Evolutionary conservation across 345 rosid genomes (phyloP), one percentile per base, ranked within the genome.

Genomic region (Geranium rotundifolium): DNA sequence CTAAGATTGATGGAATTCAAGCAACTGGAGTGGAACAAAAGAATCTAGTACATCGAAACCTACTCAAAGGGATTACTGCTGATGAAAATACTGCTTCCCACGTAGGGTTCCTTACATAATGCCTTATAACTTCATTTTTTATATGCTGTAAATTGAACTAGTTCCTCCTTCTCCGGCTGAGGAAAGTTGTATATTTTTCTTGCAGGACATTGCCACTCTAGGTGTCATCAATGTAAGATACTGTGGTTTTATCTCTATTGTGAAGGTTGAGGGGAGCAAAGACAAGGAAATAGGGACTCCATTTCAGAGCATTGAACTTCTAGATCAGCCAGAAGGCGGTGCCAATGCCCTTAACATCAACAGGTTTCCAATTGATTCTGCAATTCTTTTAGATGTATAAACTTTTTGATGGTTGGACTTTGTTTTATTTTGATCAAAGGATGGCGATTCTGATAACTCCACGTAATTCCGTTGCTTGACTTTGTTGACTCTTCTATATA

Each of bases 311-410:
- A 72, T 82, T 71, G 90, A 82, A 71, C 76, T 71, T 73, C 84
- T 93, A 75, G 89, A 86, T 71, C 97, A 93, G 75, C 95, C 89
- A 67, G 97, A 88, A 77, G 99, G 99, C 19, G 97, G 99, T 66
- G 99, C 97, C 62, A 90, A 83, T 78, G 97, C 99, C 76, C 87
- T 93, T 57, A 93, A 93, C 69, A 81, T 86, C 59, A 93, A 88
- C 90, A 92, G 97, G 97, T 92, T 60, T 71, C 3, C n/a, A 60
- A 34, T 34, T 34, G 41, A 34, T 8, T 8, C 41, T 23, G 41
- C 41, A 4, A 34, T 34, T 34, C 27, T 23, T 23, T 23, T 23
- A 23, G 27, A 23, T 23, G 27, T 23, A 23, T 34, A 34, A 34
- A 8, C 41, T 34, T 34, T 34, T 34, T 23, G 27, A 23, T 23